Evolutionary conservation across 805 yeast species (phyloP).

Genomic region (Candida palmyrensis): DNA sequence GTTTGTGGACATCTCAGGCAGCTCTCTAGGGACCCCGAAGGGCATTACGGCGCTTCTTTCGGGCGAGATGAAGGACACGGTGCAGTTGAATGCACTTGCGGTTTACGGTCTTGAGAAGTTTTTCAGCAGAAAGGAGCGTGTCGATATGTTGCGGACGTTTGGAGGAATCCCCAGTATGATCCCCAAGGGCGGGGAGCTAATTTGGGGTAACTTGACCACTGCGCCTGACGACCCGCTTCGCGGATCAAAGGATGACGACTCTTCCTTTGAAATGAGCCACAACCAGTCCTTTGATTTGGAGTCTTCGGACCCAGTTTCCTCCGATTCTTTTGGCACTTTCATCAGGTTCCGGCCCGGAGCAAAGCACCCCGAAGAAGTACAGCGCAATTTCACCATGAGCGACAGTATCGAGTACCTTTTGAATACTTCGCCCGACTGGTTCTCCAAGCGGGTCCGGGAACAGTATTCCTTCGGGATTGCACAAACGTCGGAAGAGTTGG

Average conservation of each 20-base stretch:
- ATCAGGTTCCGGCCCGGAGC: slow-evolving; percentile 49
- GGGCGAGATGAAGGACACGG: slow-evolving; percentile 98
- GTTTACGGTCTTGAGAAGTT: slow-evolving; percentile 93
- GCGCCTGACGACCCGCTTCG: slow-evolving; percentile 69
- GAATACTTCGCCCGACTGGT: slow-evolving; percentile 73
- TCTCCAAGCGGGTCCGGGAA: slow-evolving; percentile 52
- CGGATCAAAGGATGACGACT: slow-evolving; percentile 16
- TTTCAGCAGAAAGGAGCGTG: slow-evolving; percentile 83
- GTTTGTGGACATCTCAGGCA: slow-evolving; percentile 82
- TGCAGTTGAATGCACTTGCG: slow-evolving; percentile 87
- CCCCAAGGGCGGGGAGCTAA: slow-evolving; percentile 87
- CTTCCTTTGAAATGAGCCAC: slow-evolving; percentile 7
- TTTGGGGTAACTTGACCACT: slow-evolving; percentile 73
- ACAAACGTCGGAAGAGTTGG: slow-evolving; percentile 50
- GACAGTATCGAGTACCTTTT: slow-evolving; percentile 65
- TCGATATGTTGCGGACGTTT: slow-evolving; percentile 78
- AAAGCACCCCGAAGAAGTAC: slow-evolving; percentile 23
- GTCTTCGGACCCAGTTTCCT: slow-evolving; percentile 16
- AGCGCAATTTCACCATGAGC: slow-evolving; percentile 54
- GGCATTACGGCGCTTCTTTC: slow-evolving; percentile 87
- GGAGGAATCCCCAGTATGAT: slow-evolving; percentile 96
- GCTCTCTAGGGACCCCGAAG: slow-evolving; percentile 91
- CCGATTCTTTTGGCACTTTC: slow-evolving; percentile 65
- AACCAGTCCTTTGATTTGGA: slow-evolving; percentile 6
- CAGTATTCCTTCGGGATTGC: slow-evolving; percentile 83